Conservation (phyloP, 2,329 filamentous ascomycete genomes). For the Aspergillus awamori region DNA sequence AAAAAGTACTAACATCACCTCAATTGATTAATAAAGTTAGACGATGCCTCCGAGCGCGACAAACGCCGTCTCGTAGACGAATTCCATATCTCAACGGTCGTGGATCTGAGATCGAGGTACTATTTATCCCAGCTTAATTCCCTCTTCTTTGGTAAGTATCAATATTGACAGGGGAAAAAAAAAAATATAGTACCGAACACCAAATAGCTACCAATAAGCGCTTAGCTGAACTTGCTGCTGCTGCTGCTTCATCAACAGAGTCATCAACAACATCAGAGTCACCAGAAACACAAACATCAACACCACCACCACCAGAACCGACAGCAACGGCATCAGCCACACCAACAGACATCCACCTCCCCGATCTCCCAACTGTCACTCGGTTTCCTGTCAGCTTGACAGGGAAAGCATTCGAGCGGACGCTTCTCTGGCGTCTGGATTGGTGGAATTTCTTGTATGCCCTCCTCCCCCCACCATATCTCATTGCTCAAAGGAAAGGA, state of each 20-base stretch:
- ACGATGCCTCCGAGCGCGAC: slow-evolving; percentile 72
- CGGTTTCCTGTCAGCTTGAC: slow-evolving; percentile 75
- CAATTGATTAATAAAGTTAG: slow-evolving; percentile 43
- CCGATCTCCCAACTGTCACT: slow-evolving; percentile 64
- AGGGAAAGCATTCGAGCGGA: slow-evolving; percentile 69
- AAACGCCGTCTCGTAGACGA: slow-evolving; percentile 60
- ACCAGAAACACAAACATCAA: not conserved
- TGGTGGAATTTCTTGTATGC: slow-evolving; percentile 67
- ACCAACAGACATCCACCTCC: slow-evolving; percentile 51
- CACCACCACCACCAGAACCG: slow-evolving; percentile 28
- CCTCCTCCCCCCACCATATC: slow-evolving; percentile 4
- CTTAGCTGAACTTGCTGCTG: slow-evolving; percentile 38
- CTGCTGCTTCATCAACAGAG: slow-evolving; percentile 37
- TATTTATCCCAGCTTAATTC: slow-evolving; percentile 19
- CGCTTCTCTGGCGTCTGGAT: slow-evolving; percentile 68
- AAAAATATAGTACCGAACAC: slow-evolving; percentile 66
- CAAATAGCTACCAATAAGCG: slow-evolving; percentile 67
- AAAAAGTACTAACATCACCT: not conserved
- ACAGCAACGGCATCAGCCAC: slow-evolving; percentile 26
- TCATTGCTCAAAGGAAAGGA: not conserved
- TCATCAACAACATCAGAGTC: slow-evolving; percentile 62
- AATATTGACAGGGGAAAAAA: not conserved
- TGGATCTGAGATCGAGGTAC: slow-evolving; percentile 79
- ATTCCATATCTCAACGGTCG: slow-evolving; percentile 69
- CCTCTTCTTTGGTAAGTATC: too few species aligned